phyloP scores from a whole-genome alignment of 164 flowering plant genomes.

The Vitis rotundifolia region DNA sequence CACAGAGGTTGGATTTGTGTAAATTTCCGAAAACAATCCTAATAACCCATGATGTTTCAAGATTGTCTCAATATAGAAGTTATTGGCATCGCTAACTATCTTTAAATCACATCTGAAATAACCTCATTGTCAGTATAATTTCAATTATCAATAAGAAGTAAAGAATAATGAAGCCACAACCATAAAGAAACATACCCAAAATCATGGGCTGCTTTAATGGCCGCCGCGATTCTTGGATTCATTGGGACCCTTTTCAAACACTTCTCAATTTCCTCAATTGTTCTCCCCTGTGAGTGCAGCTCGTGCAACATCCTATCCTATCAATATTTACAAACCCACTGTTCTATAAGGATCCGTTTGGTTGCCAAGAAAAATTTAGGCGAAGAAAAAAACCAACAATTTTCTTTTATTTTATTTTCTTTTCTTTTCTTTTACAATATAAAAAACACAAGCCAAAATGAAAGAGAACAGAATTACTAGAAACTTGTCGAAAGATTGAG shows the following conservation, averaged over 20 bases:
- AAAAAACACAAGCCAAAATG: not conserved
- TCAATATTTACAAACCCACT: not conserved
- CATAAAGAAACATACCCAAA: slow-evolving; percentile 54
- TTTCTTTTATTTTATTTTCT: too few relatives aligned
- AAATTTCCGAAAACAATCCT: slow-evolving; percentile 64
- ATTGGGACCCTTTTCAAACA: slow-evolving; percentile 54
- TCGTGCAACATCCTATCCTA: slow-evolving; percentile 59
- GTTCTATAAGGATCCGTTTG: too few relatives aligned
- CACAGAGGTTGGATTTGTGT: slow-evolving; percentile 56
- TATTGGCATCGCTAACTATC: slow-evolving; percentile 80
- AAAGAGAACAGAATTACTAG: not conserved
- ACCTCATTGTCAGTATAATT: not conserved
- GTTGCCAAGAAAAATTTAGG: too few relatives aligned
- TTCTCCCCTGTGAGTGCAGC: slow-evolving; percentile 60
- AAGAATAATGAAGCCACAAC: not conserved
- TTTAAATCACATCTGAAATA: slow-evolving; percentile 74
- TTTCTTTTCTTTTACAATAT: too few relatives aligned
- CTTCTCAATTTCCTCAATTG: slow-evolving; percentile 54
- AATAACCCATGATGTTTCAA: slow-evolving; percentile 64
- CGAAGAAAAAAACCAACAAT: too few relatives aligned
- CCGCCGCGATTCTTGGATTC: slow-evolving; percentile 48
- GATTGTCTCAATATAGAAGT: slow-evolving; percentile 73
- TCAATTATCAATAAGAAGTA: not conserved
- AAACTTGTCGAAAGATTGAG: not conserved
- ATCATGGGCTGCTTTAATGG: slow-evolving; percentile 60